Conservation (phyloP, 1,284 basidiomycete species). For the Apiotrichum akiyoshidainum region DNA sequence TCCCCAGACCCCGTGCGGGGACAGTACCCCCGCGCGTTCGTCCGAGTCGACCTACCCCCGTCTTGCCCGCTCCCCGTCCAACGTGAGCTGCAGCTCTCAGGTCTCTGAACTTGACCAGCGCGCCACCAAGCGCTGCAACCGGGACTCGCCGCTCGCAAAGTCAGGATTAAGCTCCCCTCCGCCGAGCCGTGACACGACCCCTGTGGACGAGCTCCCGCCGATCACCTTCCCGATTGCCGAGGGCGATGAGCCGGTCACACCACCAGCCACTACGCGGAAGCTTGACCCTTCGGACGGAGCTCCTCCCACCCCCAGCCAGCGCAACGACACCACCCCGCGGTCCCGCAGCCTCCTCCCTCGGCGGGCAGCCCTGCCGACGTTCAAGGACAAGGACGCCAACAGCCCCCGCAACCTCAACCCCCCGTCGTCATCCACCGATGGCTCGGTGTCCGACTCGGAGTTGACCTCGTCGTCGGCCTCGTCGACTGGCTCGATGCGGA, state of each 20-base stretch:
- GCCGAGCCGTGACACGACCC: conserved; percentile 24
- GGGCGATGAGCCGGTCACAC: conserved; percentile 9
- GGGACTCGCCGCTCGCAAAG: conserved; percentile 13
- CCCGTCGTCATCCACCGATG: background rate
- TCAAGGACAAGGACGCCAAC: conserved; percentile 4
- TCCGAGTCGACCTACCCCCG: background rate
- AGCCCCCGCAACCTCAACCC: too few relatives aligned
- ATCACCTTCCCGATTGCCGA: conserved; percentile 14
- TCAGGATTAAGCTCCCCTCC: conserved; percentile 28
- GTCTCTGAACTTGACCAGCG: conserved; percentile 23
- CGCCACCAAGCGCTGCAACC: conserved; percentile 18
- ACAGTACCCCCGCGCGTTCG: background rate
- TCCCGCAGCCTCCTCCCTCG: conserved; percentile 15
- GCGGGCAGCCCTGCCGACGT: background rate
- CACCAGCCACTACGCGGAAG: background rate
- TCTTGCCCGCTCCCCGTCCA: conserved; percentile 17
- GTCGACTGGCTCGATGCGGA: background rate
- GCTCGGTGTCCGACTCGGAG: conserved; percentile 8
- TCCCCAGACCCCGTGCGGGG: background rate
- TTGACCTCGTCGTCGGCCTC: background rate
- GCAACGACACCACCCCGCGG: background rate
- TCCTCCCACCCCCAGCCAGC: background rate
- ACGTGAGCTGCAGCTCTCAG: conserved; percentile 19
- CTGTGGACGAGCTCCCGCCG: background rate
- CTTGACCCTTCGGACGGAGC: background rate